Conservation (phyloP, 2,329 filamentous ascomycete genomes). For the Pseudomassariella vexata region DNA sequence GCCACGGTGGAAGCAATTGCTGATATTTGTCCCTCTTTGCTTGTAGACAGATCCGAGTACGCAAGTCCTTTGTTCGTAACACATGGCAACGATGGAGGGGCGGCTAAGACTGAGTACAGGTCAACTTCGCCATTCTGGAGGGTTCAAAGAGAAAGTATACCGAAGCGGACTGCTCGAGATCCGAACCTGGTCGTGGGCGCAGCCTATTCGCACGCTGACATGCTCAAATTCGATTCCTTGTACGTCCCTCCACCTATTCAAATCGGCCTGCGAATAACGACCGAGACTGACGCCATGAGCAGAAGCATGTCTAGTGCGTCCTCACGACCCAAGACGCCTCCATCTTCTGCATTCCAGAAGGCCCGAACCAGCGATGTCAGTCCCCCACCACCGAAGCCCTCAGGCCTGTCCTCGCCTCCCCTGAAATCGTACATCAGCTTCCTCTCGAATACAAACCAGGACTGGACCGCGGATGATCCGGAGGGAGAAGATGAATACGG, state of each 20-base stretch:
- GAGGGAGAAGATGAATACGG: slow-evolving; percentile 70
- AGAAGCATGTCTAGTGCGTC: slow-evolving; percentile 56
- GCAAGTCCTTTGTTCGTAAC: slow-evolving; percentile 25
- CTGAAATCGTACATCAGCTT: slow-evolving; percentile 75
- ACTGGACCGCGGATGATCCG: slow-evolving; percentile 63
- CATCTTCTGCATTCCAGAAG: slow-evolving; percentile 51
- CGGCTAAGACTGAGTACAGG: slow-evolving; percentile 41
- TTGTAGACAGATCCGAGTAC: slow-evolving; percentile 58
- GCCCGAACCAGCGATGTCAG: slow-evolving; percentile 48
- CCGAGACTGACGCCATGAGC: neutral
- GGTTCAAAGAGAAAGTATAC: slow-evolving; percentile 45
- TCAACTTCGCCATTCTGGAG: slow-evolving; percentile 88
- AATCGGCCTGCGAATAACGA: neutral
- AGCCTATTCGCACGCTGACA: slow-evolving; percentile 92
- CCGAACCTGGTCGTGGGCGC: slow-evolving; percentile 80
- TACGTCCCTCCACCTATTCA: slow-evolving; percentile 35
- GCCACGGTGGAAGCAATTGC: slow-evolving; percentile 3
- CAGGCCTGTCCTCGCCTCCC: slow-evolving; percentile 53
- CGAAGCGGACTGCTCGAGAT: slow-evolving; percentile 53
- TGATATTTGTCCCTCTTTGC: slow-evolving; percentile 11
- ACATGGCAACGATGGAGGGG: neutral
- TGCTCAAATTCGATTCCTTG: slow-evolving; percentile 81
- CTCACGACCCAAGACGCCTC: slow-evolving; percentile 71
- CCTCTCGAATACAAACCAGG: slow-evolving; percentile 73
- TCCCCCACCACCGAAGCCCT: slow-evolving; percentile 32